Conservation (phyloP, 1,284 basidiomycete genomes). For the Coriolopsis trogii region DNA sequence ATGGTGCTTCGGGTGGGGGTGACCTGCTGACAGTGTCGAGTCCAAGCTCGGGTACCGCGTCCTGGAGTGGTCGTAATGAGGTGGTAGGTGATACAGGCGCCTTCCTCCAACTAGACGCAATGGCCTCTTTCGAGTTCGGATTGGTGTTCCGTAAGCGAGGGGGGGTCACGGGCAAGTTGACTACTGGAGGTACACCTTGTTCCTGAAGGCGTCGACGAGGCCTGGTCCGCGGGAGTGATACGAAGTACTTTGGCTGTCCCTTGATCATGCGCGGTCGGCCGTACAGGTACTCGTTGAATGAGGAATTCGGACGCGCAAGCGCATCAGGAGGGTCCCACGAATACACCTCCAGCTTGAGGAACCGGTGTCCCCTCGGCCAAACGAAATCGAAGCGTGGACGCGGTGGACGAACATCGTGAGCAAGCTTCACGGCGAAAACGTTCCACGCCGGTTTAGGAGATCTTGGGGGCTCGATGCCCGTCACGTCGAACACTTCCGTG, state of each 20-base stretch:
- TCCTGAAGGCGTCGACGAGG: conserved; percentile 5
- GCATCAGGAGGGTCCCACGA: conserved; percentile 78
- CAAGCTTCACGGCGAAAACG: conserved; percentile 58
- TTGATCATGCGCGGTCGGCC: conserved; percentile 45
- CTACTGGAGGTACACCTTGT: conserved; percentile 26
- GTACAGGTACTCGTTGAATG: conserved; percentile 74
- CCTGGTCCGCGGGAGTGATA: conserved; percentile 53
- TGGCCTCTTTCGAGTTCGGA: conserved; percentile 41
- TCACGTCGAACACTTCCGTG: conserved; percentile 51
- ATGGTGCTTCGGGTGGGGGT: conserved; percentile 52
- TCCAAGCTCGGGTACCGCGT: conserved; percentile 14
- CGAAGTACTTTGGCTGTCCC: conserved; percentile 51
- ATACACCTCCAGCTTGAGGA: conserved; percentile 67
- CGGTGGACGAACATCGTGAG: conserved; percentile 44
- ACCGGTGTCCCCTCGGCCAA: conserved; percentile 41
- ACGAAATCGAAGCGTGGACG: conserved; percentile 48
- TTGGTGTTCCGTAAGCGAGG: conserved; percentile 34
- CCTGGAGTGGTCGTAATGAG: conserved; percentile 10
- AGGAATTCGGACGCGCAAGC: conserved; percentile 63
- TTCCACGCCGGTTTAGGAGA: conserved; percentile 61
- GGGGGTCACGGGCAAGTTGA: conserved; percentile 47
- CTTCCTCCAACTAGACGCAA: conserved; percentile 59
- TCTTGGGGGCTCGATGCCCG: conserved; percentile 52
- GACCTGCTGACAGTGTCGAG: conserved; percentile 61
- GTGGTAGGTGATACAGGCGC: conserved; percentile 20